Conservation (phyloP, 192 early-diverging fungal genomes). For the Coemansia sp. region DNA sequence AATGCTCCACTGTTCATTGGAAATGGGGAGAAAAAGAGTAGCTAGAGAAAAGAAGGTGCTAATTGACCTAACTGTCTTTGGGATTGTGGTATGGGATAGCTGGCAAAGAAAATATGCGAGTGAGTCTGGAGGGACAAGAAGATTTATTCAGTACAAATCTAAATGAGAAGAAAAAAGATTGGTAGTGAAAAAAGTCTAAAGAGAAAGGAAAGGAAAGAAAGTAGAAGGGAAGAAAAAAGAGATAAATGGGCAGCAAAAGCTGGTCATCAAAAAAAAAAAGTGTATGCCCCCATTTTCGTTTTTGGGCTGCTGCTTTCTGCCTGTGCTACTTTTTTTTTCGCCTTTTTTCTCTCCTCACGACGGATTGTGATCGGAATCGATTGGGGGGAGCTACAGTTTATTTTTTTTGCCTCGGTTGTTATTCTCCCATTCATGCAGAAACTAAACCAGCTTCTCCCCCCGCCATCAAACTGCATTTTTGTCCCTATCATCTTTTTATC, state of each 20-base stretch:
- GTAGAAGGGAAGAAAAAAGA: neutral
- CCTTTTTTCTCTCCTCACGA: neutral
- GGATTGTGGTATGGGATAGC: neutral
- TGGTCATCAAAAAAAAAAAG: neutral
- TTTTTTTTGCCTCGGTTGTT: neutral
- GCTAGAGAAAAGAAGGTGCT: constrained; percentile 9
- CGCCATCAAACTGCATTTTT: neutral
- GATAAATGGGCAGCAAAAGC: neutral
- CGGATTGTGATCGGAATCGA: neutral
- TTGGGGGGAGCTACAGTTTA: neutral
- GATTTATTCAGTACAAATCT: neutral
- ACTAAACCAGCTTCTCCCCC: neutral
- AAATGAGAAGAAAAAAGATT: constrained; percentile 3
- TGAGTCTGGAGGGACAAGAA: constrained; percentile 1
- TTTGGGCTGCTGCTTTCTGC: neutral
- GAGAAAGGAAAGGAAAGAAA: constrained; percentile 4
- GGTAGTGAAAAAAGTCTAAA: neutral
- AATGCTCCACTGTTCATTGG: constrained; percentile 50
- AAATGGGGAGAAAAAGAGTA: constrained; percentile 11
- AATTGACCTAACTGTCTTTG: constrained; percentile 8
- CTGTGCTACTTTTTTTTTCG: neutral
- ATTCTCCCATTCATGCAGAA: neutral
- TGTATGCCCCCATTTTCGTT: neutral
- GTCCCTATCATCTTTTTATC: neutral
- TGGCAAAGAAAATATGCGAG: neutral